Evolutionary conservation across 768 basidiomycete species (phyloP).

Genomic region (Psilocybe sp.): DNA sequence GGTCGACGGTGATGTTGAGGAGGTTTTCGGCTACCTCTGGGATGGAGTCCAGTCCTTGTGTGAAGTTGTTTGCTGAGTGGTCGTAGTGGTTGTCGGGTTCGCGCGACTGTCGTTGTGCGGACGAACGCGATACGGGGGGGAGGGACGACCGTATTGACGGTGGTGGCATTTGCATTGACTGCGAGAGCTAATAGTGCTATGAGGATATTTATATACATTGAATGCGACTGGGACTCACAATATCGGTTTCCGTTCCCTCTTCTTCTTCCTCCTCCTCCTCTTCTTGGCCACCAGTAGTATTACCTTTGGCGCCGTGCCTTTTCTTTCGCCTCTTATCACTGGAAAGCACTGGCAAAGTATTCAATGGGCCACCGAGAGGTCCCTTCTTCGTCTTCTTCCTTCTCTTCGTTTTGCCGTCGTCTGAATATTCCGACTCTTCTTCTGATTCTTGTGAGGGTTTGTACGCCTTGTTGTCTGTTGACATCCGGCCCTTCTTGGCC

Average conservation of each 20-base stretch:
- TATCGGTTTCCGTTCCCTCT: slow-evolving; percentile 42
- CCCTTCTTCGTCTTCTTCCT: slow-evolving; percentile 57
- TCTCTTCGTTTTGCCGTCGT: slow-evolving; percentile 51
- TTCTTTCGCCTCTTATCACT: slow-evolving; percentile 62
- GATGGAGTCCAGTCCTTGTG: slow-evolving; percentile 59
- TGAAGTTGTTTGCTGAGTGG: slow-evolving; percentile 39
- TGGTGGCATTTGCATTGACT: slow-evolving; percentile 32
- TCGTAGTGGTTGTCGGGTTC: slow-evolving; percentile 38
- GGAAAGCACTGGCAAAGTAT: slow-evolving; percentile 66
- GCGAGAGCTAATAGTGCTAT: slow-evolving; percentile 14
- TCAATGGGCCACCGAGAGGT: slow-evolving; percentile 52
- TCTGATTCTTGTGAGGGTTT: slow-evolving; percentile 66
- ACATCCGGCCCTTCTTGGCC: slow-evolving; percentile 59
- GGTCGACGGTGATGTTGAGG: slow-evolving; percentile 14
- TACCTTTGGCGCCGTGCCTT: slow-evolving; percentile 41
- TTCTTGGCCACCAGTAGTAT: slow-evolving; percentile 15
- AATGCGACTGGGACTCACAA: slow-evolving; percentile 13
- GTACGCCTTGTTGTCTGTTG: slow-evolving; percentile 80
- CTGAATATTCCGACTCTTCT: slow-evolving; percentile 54
- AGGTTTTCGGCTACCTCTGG: slow-evolving; percentile 59
- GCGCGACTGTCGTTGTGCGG: slow-evolving; percentile 35
- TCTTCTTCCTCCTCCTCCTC: slow-evolving; percentile 46
- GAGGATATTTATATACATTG: no score
- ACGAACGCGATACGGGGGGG: slow-evolving; percentile 32
- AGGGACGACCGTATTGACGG: slow-evolving; percentile 24